Percentiles rank a stretch among this genome's conserved stretches.
Evolutionary conservation across 202 grass and related monocot genomes (phyloP).

Genomic region (Saccharum hybrid): DNA sequence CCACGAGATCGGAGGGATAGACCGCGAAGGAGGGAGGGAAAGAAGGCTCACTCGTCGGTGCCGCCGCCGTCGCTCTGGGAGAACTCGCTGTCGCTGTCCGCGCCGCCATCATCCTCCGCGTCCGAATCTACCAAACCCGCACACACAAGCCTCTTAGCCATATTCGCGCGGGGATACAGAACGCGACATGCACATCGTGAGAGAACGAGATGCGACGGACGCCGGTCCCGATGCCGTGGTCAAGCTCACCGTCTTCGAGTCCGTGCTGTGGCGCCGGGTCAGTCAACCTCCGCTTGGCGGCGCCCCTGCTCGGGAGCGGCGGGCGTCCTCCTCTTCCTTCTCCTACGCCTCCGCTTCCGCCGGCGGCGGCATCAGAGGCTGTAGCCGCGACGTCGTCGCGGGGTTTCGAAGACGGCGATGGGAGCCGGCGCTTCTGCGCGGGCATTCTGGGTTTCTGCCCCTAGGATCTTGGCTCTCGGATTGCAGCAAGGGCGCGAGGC

Average conservation of each 20-base stretch:
- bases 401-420: conserved; percentile 33
- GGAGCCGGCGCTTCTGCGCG: conserved; percentile 73
- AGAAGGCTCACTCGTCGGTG: conserved; percentile 58
- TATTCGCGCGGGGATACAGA: conserved; percentile 38
- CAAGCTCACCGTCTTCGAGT: conserved; percentile 50
- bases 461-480: conserved; percentile 33
- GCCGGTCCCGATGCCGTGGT: conserved; percentile 31
- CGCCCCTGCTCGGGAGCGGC: conserved; percentile 36
- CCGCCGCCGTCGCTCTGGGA: conserved; percentile 52
- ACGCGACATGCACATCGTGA: conserved; percentile 37
- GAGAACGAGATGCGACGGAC: conserved; percentile 25
- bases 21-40: background rate
- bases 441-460: conserved; percentile 61
- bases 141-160: conserved; percentile 36
- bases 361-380: conserved; percentile 4
- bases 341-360: conserved; percentile 35
- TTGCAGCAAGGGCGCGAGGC: conserved; percentile 33
- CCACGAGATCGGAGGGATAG: conserved; percentile 31
- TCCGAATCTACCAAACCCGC: conserved; percentile 65
- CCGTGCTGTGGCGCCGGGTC: conserved; percentile 44
- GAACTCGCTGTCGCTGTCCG: conserved; percentile 57
- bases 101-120: conserved; percentile 32
- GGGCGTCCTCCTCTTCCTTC: conserved; percentile 33
- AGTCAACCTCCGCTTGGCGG: conserved; percentile 43
- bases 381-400: conserved; percentile 51